These are phyloP conservation scores for Colletotrichum lindemuthianum DNA, from an alignment of 2,329 filamentous ascomycete genomes.

Conservation along the genomic window DNA sequence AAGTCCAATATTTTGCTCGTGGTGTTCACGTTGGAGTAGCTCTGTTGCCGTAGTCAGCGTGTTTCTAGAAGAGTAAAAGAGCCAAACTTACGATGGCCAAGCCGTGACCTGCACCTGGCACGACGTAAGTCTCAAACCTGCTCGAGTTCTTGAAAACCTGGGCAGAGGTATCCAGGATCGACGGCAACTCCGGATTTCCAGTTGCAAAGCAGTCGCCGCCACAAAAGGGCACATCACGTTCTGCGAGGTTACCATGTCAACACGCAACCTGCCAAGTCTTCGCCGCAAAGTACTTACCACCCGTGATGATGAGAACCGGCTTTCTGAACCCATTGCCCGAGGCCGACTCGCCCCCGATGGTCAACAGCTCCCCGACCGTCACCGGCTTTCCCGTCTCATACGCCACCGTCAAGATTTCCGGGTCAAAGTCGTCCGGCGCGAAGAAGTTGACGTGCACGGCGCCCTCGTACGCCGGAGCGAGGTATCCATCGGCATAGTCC, in stretches of 20 bases:
- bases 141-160: constrained; percentile 55
- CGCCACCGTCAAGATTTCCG: constrained; percentile 57
- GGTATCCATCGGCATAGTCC: constrained; percentile 60
- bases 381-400: constrained; percentile 64
- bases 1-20: constrained; percentile 52
- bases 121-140: constrained; percentile 63
- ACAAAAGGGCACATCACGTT: constrained; percentile 66
- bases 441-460: constrained; percentile 65
- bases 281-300: constrained; percentile 47
- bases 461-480: constrained; percentile 56
- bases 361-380: constrained; percentile 68
- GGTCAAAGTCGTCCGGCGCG: constrained; percentile 64
- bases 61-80: neutral
- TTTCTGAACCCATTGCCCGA: constrained; percentile 56
- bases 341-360: constrained; percentile 54
- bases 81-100: constrained; percentile 56
- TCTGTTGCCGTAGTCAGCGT: constrained; percentile 16
- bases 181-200: constrained; percentile 46
- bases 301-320: constrained; percentile 68
- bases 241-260: constrained; percentile 39
- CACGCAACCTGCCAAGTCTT: neutral
- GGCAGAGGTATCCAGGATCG: constrained; percentile 55
- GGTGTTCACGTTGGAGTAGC: constrained; percentile 45
- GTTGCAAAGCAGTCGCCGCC: constrained; percentile 67
- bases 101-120: constrained; percentile 61